These are phyloP conservation scores for Aspergillus sp. DNA, from an alignment of 2,329 filamentous ascomycete genomes.

Conservation along the genomic window DNA sequence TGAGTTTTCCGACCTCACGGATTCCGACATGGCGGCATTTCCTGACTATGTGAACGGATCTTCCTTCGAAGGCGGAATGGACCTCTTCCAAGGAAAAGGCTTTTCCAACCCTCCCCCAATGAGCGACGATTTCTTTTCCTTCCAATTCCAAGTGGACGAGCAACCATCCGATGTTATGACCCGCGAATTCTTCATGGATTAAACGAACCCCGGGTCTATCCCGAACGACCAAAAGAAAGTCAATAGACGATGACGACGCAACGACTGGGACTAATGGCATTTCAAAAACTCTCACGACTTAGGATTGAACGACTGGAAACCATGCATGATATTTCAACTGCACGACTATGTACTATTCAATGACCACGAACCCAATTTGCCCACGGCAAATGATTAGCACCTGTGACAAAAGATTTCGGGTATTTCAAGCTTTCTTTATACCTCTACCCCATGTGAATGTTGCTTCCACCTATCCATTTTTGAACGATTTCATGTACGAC, in stretches of 20 bases:
- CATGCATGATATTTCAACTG: conserved; percentile 14
- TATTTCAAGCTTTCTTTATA: conserved; percentile 9
- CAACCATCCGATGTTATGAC: conserved; percentile 23
- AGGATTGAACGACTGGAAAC: conserved; percentile 19
- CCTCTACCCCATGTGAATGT: conserved; percentile 10
- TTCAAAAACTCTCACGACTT: conserved; percentile 18
- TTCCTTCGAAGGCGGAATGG: conserved; percentile 32
- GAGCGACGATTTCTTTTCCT: conserved; percentile 36
- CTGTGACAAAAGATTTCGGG: conserved; percentile 14
- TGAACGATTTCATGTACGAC: conserved; percentile 15
- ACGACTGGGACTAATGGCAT: conserved; percentile 16
- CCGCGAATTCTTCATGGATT: conserved; percentile 24
- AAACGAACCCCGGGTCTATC: neutral
- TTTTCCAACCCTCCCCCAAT: conserved; percentile 24
- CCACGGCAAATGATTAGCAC: conserved; percentile 11
- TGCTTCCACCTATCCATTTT: conserved; percentile 2
- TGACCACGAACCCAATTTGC: conserved; percentile 7
- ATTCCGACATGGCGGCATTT: conserved; percentile 30
- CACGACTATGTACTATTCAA: conserved; percentile 23
- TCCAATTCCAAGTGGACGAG: conserved; percentile 39
- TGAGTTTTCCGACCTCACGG: conserved; percentile 30
- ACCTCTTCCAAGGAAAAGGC: conserved; percentile 33
- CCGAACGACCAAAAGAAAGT: conserved; percentile 3
- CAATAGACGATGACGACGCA: conserved; percentile 15
- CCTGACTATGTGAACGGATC: conserved; percentile 35